Evolutionary conservation across 306 rosid genomes (phyloP), one percentile per base, ranked within the genome.

Genomic region (Casuarina equisetifolia): DNA sequence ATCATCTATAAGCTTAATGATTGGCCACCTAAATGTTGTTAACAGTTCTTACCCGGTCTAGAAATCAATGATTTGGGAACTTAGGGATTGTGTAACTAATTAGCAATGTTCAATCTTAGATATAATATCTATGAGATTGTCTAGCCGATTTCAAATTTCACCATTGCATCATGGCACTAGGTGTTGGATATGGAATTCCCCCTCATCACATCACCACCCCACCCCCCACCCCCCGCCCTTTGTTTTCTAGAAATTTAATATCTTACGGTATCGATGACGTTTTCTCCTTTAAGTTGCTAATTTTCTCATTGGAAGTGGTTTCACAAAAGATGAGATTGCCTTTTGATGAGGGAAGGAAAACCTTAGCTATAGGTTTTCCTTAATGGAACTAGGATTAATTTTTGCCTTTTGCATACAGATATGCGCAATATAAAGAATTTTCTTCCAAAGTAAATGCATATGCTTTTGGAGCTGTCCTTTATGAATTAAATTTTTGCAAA

Each of bases 391-490:
- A 19, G 74, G 50, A 51, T 73, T 86, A 61, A 78, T 74, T 42
- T 72, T 25, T 75, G 46, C 49, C 15, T 48, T 40, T 48, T 76
- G 80, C 12, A n/a, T 82, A 66, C 86, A 93, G 95, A 81, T 93
- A 93, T 76, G 98, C 98, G 51, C 97, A 91, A 50, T 93, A 84
- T 16, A 95, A 97, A 8, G 97, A 89, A 2, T 84, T 89, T 75
- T 89, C 98, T 81, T 91, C 98, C 36, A 93, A 93, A 79, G 81
- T 93, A 55, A 97, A 93, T 59, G 98, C 88, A 2, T 91, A 85
- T 73, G 97, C 98, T 39, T 92, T 94, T 13, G 98, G 97, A 25
- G 98, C 92, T 46, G 97, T 94, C 74, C 88, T 94, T 69, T 94
- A 80, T 68, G 98, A 94, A 83, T 91, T 94, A n/a, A 40, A 94